A percentile compares a stretch with the other conserved stretches of the same genome.
Conservation (phyloP, 2,329 filamentous ascomycete species). For the Aspergillus brunneoviolaceus region DNA sequence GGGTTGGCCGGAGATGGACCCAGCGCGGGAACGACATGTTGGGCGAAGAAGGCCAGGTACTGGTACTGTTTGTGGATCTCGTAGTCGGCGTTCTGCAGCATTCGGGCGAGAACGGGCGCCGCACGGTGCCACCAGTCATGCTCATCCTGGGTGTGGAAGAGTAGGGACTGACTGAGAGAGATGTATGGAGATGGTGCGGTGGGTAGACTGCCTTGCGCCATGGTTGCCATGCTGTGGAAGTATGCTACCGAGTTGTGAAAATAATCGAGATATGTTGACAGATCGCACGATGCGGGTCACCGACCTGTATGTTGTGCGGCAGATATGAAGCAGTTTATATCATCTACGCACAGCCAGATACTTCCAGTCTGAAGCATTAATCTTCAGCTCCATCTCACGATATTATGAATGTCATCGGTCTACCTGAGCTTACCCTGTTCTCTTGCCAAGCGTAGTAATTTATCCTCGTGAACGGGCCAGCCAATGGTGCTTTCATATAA, state of each 20-base stretch:
- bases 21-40: not conserved
- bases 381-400: too few relatives aligned
- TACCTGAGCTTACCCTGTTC: not conserved
- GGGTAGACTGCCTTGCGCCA: not conserved
- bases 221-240: not conserved
- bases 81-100: not conserved
- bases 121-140: not conserved
- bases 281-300: not conserved
- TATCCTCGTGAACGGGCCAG: not conserved
- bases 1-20: not conserved
- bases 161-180: not conserved
- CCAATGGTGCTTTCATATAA: not conserved
- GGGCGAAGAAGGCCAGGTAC: not conserved
- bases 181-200: not conserved
- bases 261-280: fast-evolving
- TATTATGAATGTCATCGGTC: not conserved
- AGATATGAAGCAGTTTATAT: not conserved
- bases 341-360: too few relatives aligned
- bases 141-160: not conserved
- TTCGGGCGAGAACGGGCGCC: not conserved
- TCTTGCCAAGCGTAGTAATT: too few relatives aligned
- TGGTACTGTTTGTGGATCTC: not conserved
- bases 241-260: not conserved
- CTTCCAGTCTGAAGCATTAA: too few relatives aligned
- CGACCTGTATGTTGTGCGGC: too few relatives aligned